These are phyloP conservation scores for Neckera pumila DNA, from an alignment of 225 moss, liverwort and hornwort species.

Conservation along the genomic window DNA sequence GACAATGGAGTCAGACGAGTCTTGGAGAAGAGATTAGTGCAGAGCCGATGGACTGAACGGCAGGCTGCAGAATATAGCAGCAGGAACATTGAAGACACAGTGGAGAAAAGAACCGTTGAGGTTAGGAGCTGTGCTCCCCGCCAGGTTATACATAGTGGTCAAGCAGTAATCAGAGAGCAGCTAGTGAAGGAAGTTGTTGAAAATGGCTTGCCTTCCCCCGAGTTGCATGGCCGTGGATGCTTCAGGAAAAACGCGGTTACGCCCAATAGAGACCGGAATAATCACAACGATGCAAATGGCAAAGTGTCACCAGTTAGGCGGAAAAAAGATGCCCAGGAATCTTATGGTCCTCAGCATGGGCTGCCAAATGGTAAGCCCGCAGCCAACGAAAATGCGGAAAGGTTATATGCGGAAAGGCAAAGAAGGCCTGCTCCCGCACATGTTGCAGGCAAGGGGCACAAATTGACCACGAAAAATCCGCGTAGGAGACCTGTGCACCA, in stretches of 20 bases:
- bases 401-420: neutral
- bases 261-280: neutral
- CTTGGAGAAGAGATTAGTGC: slow-evolving; percentile 25
- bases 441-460: slow-evolving; percentile 4
- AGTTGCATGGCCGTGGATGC: neutral
- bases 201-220: slow-evolving; percentile 20
- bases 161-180: slow-evolving; percentile 14
- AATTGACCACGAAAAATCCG: neutral
- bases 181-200: slow-evolving; percentile 26
- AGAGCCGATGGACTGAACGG: slow-evolving; percentile 19
- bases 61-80: slow-evolving; percentile 4
- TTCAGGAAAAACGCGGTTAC: neutral
- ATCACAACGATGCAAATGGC: neutral
- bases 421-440: neutral
- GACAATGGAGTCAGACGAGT: slow-evolving; percentile 15
- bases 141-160: slow-evolving; percentile 28
- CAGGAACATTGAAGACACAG: neutral
- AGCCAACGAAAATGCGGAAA: neutral
- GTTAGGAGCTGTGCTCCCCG: slow-evolving; percentile 20
- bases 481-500: neutral
- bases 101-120: slow-evolving; percentile 22
- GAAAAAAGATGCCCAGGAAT: neutral
- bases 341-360: neutral
- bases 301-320: neutral
- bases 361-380: neutral